Percentiles rank a stretch among this genome's conserved stretches.
phyloP scores from a whole-genome alignment of 345 rosid species.

The Turritis glabra region DNA sequence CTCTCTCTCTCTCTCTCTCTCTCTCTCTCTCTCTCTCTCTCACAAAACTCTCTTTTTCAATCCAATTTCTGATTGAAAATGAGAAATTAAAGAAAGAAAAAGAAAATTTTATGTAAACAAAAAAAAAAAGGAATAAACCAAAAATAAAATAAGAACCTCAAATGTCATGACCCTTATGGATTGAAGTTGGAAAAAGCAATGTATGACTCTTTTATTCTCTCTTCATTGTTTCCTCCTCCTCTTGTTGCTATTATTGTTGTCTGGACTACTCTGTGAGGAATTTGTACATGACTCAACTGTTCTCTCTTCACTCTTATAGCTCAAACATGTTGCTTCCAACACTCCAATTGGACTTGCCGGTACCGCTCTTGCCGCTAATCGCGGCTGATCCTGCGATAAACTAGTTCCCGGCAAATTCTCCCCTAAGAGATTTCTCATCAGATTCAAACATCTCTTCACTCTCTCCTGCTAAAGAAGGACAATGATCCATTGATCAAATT shows the following conservation, averaged over 20 bases:
- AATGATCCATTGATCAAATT: conserved; percentile 21
- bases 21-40: not conserved
- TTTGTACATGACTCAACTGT: conserved; percentile 65
- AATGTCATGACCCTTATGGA: conserved; percentile 36
- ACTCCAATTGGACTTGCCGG: conserved; percentile 72
- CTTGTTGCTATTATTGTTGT: conserved; percentile 34
- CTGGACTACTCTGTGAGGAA: conserved; percentile 50
- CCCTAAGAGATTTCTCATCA: conserved; percentile 49
- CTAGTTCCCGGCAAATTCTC: conserved; percentile 35
- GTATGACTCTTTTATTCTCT: conserved; percentile 3
- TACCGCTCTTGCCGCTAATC: conserved; percentile 29
- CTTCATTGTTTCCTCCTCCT: conserved; percentile 46
- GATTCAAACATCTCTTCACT: conserved; percentile 54
- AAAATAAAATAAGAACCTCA: conserved; percentile 29
- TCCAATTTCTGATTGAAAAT: conserved; percentile 18
- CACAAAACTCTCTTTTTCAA: conserved; percentile 32
- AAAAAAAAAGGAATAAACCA: not conserved
- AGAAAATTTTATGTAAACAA: conserved; percentile 3
- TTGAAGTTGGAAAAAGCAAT: conserved; percentile 9
- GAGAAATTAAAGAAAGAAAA: conserved; percentile 27
- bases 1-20: conserved; percentile 9
- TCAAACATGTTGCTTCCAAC: conserved; percentile 70
- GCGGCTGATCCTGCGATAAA: conserved; percentile 8
- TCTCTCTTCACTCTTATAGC: conserved; percentile 67
- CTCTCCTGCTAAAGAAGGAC: conserved; percentile 49